Base-by-base conservation (phyloP, 2,329 filamentous ascomycete genomes). In the Magnaporthales sp. region DNA sequence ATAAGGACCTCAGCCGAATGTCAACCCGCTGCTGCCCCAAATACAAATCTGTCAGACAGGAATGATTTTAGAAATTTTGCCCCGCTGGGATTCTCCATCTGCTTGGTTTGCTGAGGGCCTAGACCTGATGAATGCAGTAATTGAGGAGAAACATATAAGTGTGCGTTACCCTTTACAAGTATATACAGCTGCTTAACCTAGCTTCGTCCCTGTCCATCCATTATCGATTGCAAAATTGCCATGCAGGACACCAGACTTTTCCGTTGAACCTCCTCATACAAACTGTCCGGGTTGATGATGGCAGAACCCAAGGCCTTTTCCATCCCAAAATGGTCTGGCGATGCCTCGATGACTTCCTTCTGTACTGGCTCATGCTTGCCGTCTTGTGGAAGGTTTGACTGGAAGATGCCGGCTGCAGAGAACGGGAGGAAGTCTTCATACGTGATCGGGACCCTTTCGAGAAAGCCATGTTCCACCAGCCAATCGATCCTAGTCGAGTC, bases 361-460 rank as follows among this genome's bases (percentile, higher is more conserved):
- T 60, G n/a, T 4, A 4, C 24, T 1, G 56, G 24, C 5, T 27
- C 56, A 29, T n/a, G 2, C 15, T 46, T 46, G 38, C 38, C 56
- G 24, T 60, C 56, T 24, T 27, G 38, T 19, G 38, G 38, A 13
- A 60, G 10, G 24, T 60, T 63, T 11, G 32, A 63, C 30, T 32
- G 32, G 29, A 46, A 63, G 30, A 63, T 67, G 19, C 62, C 62
- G 10, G 62, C 56, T 6, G 56, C 83, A 1, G 81, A 83, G 1
- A 85, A 72, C 0, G 83, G 83, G 4, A 85, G 73, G 63, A 85
- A 85, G 66, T 85, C 83, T 67, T 85, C 83, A 67, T 85, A 85
- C 0, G 79, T 83, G 22, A 85, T 77, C 1, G 83, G 80, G 3
- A 76, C 70, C 27, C 77, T 81, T 2, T 69, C 69, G 19, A 69